Percentiles rank a stretch among this genome's conserved stretches.
Evolutionary conservation across 1,284 basidiomycete genomes (phyloP).

Genomic region (Cryptococcus jaspeensis): DNA sequence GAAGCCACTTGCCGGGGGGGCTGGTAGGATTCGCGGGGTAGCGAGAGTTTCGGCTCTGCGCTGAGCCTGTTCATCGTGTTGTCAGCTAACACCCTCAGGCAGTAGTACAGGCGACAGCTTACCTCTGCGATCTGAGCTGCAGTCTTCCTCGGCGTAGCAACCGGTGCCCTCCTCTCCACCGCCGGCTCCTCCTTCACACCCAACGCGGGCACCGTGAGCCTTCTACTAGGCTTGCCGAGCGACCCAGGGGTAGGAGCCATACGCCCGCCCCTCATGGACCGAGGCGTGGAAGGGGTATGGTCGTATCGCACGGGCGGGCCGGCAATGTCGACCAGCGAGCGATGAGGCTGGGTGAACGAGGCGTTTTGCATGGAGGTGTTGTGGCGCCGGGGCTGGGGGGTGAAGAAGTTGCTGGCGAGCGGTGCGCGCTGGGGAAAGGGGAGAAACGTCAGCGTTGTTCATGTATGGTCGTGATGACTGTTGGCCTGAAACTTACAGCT

Average conservation of each 20-base stretch:
- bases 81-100: background rate
- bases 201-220: constrained; percentile 5
- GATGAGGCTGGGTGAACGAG: constrained; percentile 14
- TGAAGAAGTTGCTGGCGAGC: constrained; percentile 30
- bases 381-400: constrained; percentile 32
- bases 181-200: constrained; percentile 7
- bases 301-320: constrained; percentile 24
- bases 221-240: constrained; percentile 23
- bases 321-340: constrained; percentile 20
- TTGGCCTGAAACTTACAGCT: constrained; percentile 6
- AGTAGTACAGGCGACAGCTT: background rate
- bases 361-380: background rate
- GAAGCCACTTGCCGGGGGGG: constrained; percentile 33
- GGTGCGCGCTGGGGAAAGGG: constrained; percentile 12
- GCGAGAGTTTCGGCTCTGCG: constrained; percentile 31
- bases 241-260: constrained; percentile 16
- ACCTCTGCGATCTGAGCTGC: constrained; percentile 22
- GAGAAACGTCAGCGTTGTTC: no score
- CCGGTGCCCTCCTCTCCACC: background rate
- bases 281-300: constrained; percentile 7
- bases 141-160: constrained; percentile 10
- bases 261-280: background rate
- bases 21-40: constrained; percentile 41
- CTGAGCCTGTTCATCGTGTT: constrained; percentile 19
- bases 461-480: no score